A percentile compares a stretch with the other conserved stretches of the same genome.
Conservation (phyloP, 2,329 filamentous ascomycete species). For the Talaromyces sp. region DNA sequence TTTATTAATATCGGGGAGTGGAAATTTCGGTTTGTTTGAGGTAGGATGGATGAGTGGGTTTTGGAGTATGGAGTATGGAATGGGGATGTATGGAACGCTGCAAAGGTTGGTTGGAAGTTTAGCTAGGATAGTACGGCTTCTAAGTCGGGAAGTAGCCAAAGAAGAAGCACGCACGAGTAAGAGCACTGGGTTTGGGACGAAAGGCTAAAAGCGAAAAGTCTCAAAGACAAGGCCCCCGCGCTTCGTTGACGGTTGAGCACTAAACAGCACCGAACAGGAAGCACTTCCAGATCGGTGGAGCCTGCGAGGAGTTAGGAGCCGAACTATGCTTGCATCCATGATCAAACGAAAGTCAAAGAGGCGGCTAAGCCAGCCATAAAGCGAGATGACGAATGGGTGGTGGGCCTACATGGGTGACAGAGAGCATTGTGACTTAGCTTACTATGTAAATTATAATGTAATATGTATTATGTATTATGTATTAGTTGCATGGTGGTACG, state of each 20-base stretch:
- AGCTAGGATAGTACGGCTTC: neutral
- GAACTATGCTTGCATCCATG: neutral
- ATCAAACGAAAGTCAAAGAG: slow-evolving; percentile 20
- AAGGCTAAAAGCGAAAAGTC: neutral
- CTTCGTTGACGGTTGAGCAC: slow-evolving; percentile 17
- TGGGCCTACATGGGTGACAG: slow-evolving; percentile 19
- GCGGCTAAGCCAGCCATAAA: slow-evolving; percentile 28
- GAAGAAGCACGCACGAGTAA: slow-evolving; percentile 14
- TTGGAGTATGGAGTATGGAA: slow-evolving; percentile 4
- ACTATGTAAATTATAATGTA: too few relatives aligned
- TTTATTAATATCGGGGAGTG: slow-evolving; percentile 7
- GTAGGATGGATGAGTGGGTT: neutral
- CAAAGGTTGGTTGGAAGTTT: slow-evolving; percentile 8
- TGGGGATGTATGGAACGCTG: slow-evolving; percentile 3
- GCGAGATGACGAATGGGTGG: slow-evolving; percentile 34
- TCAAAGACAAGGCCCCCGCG: slow-evolving; percentile 28
- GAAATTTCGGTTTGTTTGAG: slow-evolving; percentile 5
- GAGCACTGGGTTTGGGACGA: slow-evolving; percentile 16
- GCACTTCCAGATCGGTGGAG: slow-evolving; percentile 34
- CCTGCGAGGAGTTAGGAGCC: slow-evolving; percentile 19
- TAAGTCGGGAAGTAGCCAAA: slow-evolving; percentile 15
- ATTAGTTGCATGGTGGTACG: too few relatives aligned
- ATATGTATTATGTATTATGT: too few relatives aligned
- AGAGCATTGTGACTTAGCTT: too few relatives aligned
- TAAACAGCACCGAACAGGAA: neutral